Conservation (phyloP, 176 grass and related monocot genomes). For the Oryza coarctata region DNA sequence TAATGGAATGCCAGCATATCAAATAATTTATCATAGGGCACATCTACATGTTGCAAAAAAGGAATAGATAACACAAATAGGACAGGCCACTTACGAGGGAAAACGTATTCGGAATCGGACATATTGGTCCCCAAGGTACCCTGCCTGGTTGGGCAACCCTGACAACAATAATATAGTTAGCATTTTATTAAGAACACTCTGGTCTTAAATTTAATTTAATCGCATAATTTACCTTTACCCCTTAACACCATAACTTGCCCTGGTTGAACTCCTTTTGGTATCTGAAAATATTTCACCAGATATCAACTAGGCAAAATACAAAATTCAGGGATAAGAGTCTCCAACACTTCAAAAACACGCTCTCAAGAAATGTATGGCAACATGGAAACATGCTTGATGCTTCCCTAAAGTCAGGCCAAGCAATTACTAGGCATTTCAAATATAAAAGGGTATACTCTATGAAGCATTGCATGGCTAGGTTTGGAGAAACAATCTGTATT, state of each 20-base stretch:
- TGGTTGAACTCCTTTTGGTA: conserved; percentile 90
- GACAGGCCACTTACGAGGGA: conserved; percentile 76
- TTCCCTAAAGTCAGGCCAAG: conserved; percentile 8
- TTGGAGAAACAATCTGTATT: no score
- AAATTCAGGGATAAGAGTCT: background rate
- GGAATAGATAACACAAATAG: background rate
- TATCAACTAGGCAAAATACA: conserved; percentile 16
- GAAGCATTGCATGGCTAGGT: background rate
- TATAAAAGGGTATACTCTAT: background rate
- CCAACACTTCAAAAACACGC: background rate
- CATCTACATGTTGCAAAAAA: background rate
- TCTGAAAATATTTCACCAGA: conserved; percentile 48
- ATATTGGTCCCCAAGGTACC: conserved; percentile 80
- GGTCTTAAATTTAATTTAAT: conserved; percentile 17
- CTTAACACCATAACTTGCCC: conserved; percentile 76
- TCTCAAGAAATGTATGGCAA: conserved; percentile 10
- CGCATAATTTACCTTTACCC: conserved; percentile 74
- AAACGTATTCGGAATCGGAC: conserved; percentile 82
- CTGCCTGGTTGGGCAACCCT: conserved; percentile 69
- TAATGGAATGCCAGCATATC: conserved; percentile 9
- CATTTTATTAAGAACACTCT: conserved; percentile 11
- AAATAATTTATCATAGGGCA: background rate
- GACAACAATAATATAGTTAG: conserved; percentile 52
- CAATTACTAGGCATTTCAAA: conserved; percentile 19
- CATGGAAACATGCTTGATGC: conserved; percentile 1